phyloP scores from a whole-genome alignment of 179 eudicot species.

The Beta macrorhiza region DNA sequence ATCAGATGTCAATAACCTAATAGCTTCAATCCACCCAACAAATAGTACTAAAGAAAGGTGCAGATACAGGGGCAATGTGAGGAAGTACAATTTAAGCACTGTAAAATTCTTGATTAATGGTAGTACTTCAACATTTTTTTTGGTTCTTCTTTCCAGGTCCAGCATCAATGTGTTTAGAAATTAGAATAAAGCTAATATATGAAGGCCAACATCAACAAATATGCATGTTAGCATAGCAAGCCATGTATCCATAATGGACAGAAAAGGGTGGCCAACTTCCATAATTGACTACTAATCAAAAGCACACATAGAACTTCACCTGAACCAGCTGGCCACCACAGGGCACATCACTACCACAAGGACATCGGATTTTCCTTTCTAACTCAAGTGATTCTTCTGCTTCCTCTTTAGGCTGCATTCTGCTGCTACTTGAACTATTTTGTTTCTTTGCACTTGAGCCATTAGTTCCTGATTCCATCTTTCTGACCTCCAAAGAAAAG shows the following conservation, averaged over 20 bases:
- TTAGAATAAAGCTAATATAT: background rate
- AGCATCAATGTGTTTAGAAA: background rate
- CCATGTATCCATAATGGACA: background rate
- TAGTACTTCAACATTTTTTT: background rate
- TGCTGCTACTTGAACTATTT: conserved; percentile 36
- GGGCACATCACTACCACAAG: conserved; percentile 45
- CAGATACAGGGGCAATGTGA: background rate
- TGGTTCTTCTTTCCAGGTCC: background rate
- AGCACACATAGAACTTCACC: conserved; percentile 35
- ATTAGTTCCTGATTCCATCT: conserved; percentile 27
- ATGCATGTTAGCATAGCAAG: background rate
- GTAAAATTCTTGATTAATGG: background rate
- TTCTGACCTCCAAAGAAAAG: conserved; percentile 29
- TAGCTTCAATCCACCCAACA: background rate
- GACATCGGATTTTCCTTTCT: conserved; percentile 43
- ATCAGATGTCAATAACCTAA: background rate
- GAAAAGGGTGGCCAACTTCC: background rate
- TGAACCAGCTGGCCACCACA: conserved; percentile 41
- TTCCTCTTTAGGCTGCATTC: conserved; percentile 42
- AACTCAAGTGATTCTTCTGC: conserved; percentile 30
- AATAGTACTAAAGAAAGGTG: background rate
- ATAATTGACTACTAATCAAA: conserved; percentile 5
- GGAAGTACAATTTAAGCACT: background rate
- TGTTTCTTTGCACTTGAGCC: conserved; percentile 41
- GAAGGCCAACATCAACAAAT: background rate